These are phyloP conservation scores for Bipolaris bicolor DNA, from an alignment of 2,329 filamentous ascomycete genomes.

Conservation along the genomic window DNA sequence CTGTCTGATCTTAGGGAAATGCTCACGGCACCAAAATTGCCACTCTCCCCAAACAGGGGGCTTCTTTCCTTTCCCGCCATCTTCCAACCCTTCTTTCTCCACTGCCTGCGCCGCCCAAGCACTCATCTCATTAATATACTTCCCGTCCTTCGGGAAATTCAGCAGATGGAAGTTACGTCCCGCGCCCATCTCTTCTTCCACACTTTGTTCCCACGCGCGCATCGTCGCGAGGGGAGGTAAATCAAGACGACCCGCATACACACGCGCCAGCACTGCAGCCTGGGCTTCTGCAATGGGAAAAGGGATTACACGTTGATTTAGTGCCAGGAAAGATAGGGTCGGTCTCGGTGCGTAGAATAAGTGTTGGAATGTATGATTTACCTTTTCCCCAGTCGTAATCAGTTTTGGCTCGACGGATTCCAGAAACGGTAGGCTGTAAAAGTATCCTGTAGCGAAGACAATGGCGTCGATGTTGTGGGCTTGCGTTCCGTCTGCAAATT, in stretches of 20 bases:
- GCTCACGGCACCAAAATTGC: slow-evolving; percentile 73
- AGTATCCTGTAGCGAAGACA: slow-evolving; percentile 88
- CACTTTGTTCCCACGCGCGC: slow-evolving; percentile 67
- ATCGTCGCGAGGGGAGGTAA: slow-evolving; percentile 71
- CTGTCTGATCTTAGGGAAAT: slow-evolving; percentile 72
- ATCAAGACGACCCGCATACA: slow-evolving; percentile 73
- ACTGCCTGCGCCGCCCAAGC: slow-evolving; percentile 63
- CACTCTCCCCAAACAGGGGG: slow-evolving; percentile 75
- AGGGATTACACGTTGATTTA: slow-evolving; percentile 86
- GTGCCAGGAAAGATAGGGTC: slow-evolving; percentile 75
- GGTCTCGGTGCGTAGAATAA: slow-evolving; percentile 77
- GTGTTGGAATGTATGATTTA: slow-evolving; percentile 78
- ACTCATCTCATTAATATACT: slow-evolving; percentile 72
- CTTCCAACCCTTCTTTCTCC: slow-evolving; percentile 48
- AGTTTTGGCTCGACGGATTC: slow-evolving; percentile 62
- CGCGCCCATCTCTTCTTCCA: slow-evolving; percentile 52
- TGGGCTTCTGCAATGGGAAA: slow-evolving; percentile 83
- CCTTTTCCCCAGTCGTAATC: slow-evolving; percentile 71
- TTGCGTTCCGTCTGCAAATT: slow-evolving; percentile 69
- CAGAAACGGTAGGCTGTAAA: slow-evolving; percentile 82
- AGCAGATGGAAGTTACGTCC: slow-evolving; percentile 62
- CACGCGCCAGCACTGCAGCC: slow-evolving; percentile 74
- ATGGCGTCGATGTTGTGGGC: slow-evolving; percentile 75
- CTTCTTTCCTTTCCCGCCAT: slow-evolving; percentile 63
- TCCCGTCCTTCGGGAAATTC: slow-evolving; percentile 66